A percentile compares a stretch with the other conserved stretches of the same genome.
phyloP scores from a whole-genome alignment of 306 rosid species.

The Ormosia semicastrata region DNA sequence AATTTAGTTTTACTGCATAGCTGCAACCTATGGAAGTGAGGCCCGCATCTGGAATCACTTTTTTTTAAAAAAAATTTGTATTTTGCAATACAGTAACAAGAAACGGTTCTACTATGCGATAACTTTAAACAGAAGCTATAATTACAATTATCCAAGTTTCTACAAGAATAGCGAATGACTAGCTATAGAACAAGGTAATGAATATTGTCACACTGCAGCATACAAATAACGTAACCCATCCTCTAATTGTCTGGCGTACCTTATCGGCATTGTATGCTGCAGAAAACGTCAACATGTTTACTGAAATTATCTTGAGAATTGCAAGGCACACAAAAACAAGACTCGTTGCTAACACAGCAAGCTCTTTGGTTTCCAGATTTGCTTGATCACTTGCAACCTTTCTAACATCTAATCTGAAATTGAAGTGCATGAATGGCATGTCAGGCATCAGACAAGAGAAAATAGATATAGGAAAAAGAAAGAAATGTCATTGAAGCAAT shows the following conservation, averaged over 20 bases:
- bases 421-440: background rate
- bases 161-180: constrained; percentile 30
- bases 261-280: constrained; percentile 41
- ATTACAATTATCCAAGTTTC: constrained; percentile 3
- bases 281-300: constrained; percentile 34
- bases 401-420: constrained; percentile 57
- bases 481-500: background rate
- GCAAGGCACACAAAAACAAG: constrained; percentile 62
- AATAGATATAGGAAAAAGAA: background rate
- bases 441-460: background rate
- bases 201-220: constrained; percentile 60
- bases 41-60: background rate
- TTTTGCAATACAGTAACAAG: background rate
- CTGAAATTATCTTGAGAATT: constrained; percentile 53
- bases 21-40: constrained; percentile 20
- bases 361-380: constrained; percentile 62
- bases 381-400: constrained; percentile 59
- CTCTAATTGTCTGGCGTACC: constrained; percentile 45
- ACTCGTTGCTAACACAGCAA: constrained; percentile 65
- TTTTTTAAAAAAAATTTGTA: background rate
- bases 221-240: constrained; percentile 67
- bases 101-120: background rate
- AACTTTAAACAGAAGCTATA: constrained; percentile 11
- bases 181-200: constrained; percentile 55
- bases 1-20: background rate